Base-by-base conservation (phyloP, 148 eudicot genomes). In the Fallopia convolvulus region DNA sequence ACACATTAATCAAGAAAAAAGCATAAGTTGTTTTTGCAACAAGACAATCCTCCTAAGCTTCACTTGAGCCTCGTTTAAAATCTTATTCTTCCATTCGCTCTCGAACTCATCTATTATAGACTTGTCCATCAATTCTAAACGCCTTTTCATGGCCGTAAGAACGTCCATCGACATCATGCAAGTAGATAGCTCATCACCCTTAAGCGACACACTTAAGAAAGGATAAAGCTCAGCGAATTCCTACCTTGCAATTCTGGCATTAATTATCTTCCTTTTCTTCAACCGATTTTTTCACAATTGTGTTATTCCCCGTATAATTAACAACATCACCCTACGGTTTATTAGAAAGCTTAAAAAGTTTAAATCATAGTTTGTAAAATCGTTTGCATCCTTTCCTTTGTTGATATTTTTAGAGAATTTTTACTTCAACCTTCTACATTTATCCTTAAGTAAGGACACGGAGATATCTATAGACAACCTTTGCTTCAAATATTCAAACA, bases 401-500 rank as follows among this genome's bases (percentile, higher is more conserved):
- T 48, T 83, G 6, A 72, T 39, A 79, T 80, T 81, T 36, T 46
- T 81, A 55, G 17, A 32, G 41, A 74, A 90, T 85, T 85, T 91
- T 74, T 78, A 83, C 82, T 82, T 91, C 84, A 89, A 65, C 83
- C 89, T 86, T 46, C 79, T 75, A 2, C 83, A 65, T 80, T 91
- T 91, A 61, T 80, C 83, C 70, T 70, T 46, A 46, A 91, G 49
- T 40, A 89, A 92, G 40, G 0, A 68, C 80, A 77, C 85, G 0
- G 82, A 39, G 11, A 80, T 82, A 39, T 80, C 82, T 1, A 76
- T 78, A 30, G 72, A 74, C 1, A 85, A 71, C 18, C 77, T 68
- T 18, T 79, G 78, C 77, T 80, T 90, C 7, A 89, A 26, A 50
- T 78, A 82, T 2, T 81, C 82, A 39, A 80, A 75, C 56, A 85